phyloP scores from a whole-genome alignment of 1,139 yeast species.

The Magnusiomyces magnusii region DNA sequence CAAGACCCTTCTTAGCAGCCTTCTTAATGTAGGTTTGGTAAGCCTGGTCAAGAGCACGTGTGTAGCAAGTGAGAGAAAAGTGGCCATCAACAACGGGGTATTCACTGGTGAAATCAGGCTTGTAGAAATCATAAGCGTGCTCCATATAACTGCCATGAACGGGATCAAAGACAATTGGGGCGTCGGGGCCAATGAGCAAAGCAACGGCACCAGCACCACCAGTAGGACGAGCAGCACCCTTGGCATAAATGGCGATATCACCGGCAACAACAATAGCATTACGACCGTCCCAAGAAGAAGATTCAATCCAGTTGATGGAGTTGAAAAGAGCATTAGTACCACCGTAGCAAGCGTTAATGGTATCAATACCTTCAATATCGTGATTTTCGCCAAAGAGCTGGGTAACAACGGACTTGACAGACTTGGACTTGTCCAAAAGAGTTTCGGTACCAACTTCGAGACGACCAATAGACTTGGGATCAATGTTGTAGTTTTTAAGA shows the following conservation, averaged over 20 bases:
- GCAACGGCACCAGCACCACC: slow-evolving; percentile 99
- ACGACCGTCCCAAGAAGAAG: slow-evolving; percentile 97
- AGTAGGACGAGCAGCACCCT: slow-evolving; percentile 98
- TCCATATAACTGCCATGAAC: slow-evolving; percentile 90
- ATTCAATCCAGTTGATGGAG: slow-evolving; percentile 93
- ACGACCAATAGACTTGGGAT: slow-evolving; percentile 78
- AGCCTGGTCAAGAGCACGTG: slow-evolving; percentile 84
- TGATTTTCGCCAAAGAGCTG: slow-evolving; percentile 84
- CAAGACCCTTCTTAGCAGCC: slow-evolving; percentile 51
- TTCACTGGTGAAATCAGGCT: slow-evolving; percentile 94
- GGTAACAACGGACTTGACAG: slow-evolving; percentile 93
- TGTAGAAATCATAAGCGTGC: slow-evolving; percentile 96
- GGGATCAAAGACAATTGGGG: slow-evolving; percentile 88
- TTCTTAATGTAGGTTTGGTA: slow-evolving; percentile 78
- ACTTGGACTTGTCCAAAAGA: slow-evolving; percentile 90
- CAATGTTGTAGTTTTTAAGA: slow-evolving; percentile 73
- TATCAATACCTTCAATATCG: slow-evolving; percentile 95
- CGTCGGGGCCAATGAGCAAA: slow-evolving; percentile 91
- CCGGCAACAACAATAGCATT: slow-evolving; percentile 96
- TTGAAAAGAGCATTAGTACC: slow-evolving; percentile 95
- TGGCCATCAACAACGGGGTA: slow-evolving; percentile 99
- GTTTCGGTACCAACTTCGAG: slow-evolving; percentile 99
- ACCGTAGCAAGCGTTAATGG: slow-evolving; percentile 97
- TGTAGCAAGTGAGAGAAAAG: slow-evolving; percentile 88
- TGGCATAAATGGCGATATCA: slow-evolving; percentile 94